Percentiles rank a stretch among this genome's conserved stretches.
Conservation (phyloP, 805 yeast genomes). For the Barnettozyma populi region DNA sequence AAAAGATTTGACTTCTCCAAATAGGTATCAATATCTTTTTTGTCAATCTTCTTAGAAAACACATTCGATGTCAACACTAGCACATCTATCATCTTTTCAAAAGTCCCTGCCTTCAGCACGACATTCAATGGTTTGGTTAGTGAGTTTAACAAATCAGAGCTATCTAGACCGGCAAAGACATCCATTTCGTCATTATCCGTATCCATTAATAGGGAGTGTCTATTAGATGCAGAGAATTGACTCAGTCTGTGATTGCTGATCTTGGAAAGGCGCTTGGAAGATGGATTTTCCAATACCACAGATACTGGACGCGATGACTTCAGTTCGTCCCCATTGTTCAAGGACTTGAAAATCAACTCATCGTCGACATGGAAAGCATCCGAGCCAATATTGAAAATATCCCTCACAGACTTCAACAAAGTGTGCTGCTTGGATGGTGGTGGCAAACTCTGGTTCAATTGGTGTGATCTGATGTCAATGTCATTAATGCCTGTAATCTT, state of each 20-base stretch:
- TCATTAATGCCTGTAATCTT: slow-evolving; percentile 42
- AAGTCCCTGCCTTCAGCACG: slow-evolving; percentile 60
- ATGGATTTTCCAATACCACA: slow-evolving; percentile 41
- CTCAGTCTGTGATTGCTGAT: slow-evolving; percentile 27
- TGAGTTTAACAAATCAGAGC: slow-evolving; percentile 20
- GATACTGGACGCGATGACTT: slow-evolving; percentile 39
- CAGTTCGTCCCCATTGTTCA: slow-evolving; percentile 28
- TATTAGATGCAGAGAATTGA: slow-evolving; percentile 9
- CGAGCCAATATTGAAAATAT: slow-evolving; percentile 57
- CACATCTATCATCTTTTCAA: slow-evolving; percentile 75
- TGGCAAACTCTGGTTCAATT: slow-evolving; percentile 19
- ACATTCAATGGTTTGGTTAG: slow-evolving; percentile 33
- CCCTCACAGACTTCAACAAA: slow-evolving; percentile 51
- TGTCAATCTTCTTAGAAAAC: slow-evolving; percentile 41
- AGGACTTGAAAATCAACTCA: slow-evolving; percentile 55
- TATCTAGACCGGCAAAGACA: slow-evolving; percentile 30
- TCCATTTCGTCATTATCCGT: slow-evolving; percentile 27
- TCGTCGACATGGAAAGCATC: slow-evolving; percentile 50
- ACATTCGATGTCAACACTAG: slow-evolving; percentile 66
- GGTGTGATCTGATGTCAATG: slow-evolving; percentile 33
- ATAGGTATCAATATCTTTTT: slow-evolving; percentile 38
- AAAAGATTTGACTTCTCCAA: slow-evolving; percentile 29
- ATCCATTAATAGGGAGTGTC: slow-evolving; percentile 26
- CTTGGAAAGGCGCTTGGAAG: slow-evolving; percentile 35
- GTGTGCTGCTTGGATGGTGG: slow-evolving; percentile 37